Conservation (phyloP, 768 basidiomycete genomes). For the Boletus barrowsii region DNA sequence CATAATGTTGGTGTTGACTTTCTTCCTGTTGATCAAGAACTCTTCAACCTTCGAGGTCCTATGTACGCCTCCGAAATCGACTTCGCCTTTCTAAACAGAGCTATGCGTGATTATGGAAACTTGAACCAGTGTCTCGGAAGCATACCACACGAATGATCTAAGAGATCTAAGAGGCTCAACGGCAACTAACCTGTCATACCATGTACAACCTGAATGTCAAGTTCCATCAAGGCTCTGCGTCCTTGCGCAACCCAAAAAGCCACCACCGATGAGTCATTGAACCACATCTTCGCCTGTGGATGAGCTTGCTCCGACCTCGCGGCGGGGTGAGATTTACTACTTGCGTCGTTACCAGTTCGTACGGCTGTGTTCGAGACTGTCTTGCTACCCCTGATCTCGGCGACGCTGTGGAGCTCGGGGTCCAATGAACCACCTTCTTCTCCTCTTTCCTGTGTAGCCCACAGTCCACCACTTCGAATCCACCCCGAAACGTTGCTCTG, state of each 20-base stretch:
- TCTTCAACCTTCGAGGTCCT: too few relatives aligned
- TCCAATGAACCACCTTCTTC: background rate
- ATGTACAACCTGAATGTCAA: slow-evolving; percentile 46
- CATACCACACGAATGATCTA: background rate
- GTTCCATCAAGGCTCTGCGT: slow-evolving; percentile 41
- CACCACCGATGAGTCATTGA: slow-evolving; percentile 41
- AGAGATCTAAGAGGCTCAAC: too few relatives aligned
- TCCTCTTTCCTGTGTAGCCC: slow-evolving; percentile 10
- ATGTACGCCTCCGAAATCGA: too few relatives aligned
- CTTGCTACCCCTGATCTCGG: background rate
- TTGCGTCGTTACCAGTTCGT: slow-evolving; percentile 15
- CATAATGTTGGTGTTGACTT: background rate
- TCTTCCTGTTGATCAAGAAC: background rate
- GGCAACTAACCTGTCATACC: slow-evolving; percentile 36
- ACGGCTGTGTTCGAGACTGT: background rate
- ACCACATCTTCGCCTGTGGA: slow-evolving; percentile 44
- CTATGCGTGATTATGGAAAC: background rate
- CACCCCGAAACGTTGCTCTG: slow-evolving; percentile 68
- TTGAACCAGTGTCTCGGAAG: background rate
- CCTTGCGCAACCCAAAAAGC: slow-evolving; percentile 54
- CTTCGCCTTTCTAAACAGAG: background rate
- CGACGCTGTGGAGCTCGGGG: background rate
- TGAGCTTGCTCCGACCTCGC: slow-evolving; percentile 4
- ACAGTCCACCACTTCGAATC: slow-evolving; percentile 57
- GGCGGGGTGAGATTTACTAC: slow-evolving; percentile 7